These are phyloP conservation scores for Porpolomopsis calyptriformis DNA, from an alignment of 768 basidiomycete genomes.

Conservation along the genomic window DNA sequence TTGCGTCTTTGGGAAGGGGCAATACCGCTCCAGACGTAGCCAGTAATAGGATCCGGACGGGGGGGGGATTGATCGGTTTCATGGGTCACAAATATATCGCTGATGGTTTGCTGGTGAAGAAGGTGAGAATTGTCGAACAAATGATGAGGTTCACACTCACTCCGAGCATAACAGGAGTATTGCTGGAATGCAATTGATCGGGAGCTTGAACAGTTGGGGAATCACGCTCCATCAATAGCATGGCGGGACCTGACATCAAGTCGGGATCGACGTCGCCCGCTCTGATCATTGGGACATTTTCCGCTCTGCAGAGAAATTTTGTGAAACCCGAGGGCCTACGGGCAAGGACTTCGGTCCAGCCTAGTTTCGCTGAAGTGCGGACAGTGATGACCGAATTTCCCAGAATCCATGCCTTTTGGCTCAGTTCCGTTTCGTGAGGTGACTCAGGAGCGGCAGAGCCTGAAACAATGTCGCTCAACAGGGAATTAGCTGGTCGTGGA, in stretches of 20 bases:
- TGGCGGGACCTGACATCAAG: slow-evolving; percentile 55
- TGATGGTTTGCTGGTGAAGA: slow-evolving; percentile 19
- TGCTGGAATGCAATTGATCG: slow-evolving; percentile 12
- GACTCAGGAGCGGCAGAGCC: slow-evolving; percentile 30
- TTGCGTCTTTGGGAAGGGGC: slow-evolving; percentile 86
- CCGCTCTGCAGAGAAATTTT: slow-evolving; percentile 70
- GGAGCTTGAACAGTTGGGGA: slow-evolving; percentile 23
- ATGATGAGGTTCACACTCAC: slow-evolving; percentile 8
- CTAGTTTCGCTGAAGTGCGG: slow-evolving; percentile 55
- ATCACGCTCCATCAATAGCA: slow-evolving; percentile 61
- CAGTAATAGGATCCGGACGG: slow-evolving; percentile 63
- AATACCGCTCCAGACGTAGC: slow-evolving; percentile 79
- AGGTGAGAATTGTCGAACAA: neutral
- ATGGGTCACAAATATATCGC: slow-evolving; percentile 15
- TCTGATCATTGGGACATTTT: slow-evolving; percentile 81
- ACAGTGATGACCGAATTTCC: slow-evolving; percentile 82
- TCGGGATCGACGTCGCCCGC: slow-evolving; percentile 82
- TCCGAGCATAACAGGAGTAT: slow-evolving; percentile 9
- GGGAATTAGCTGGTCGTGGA: slow-evolving; percentile 73
- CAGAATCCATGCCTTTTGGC: slow-evolving; percentile 74
- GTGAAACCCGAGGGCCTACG: slow-evolving; percentile 85
- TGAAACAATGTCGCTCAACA: slow-evolving; percentile 72
- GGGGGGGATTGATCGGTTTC: slow-evolving; percentile 22
- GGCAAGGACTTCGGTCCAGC: slow-evolving; percentile 83
- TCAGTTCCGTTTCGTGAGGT: slow-evolving; percentile 29